Evolutionary conservation across 2,329 filamentous ascomycete genomes (phyloP), one percentile per base, ranked within the genome.

Genomic region (Diaporthe velutina): DNA sequence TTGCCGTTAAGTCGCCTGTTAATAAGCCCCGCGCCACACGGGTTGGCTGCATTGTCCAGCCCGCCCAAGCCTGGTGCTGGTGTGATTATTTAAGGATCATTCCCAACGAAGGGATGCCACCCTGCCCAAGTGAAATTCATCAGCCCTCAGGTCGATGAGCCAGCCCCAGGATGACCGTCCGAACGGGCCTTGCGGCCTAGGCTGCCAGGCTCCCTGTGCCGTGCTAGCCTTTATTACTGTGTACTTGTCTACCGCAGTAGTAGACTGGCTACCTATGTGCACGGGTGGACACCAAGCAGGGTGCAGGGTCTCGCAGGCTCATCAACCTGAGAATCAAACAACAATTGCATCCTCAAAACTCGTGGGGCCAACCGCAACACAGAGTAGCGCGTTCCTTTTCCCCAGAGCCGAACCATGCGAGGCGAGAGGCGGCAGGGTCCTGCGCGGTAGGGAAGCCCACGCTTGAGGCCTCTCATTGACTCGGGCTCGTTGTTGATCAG

Each of bases 381-480:
- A 68, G 64, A 48, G 64, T 50, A 68, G 64, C 64, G 64, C 48
- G 64, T 68, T 68, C 35, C 48, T 33, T 38, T 67, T 68, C 48
- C 64, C 48, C 64, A 68, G 64, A 38, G 30, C 45, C 48, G 33
- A n/a, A n/a, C n/a, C n/a, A n/a, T n/a, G 25, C 64, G 33, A 52
- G 25, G 48, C 64, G 64, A 54, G 33, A 30, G 15, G 45, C 48
- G 50, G 64, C 48, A 54, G 13, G 64, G 33, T n/a, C 64, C 48
- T 40, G 50, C 58, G 57, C 60, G 60, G 40, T 40, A 54, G 70
- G 54, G 70, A 12, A 52, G 58, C 70, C 57, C 70, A 64, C 58
- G 60, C 70, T 45, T 72, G 70, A 72, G 70, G 70, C 70, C 57
- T 72, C 70, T 72, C 35, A 25, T 64, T 54, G 60, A 58, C 70